phyloP scores from a whole-genome alignment of 495 filamentous ascomycete genomes.

The Xylaria intraflava region DNA sequence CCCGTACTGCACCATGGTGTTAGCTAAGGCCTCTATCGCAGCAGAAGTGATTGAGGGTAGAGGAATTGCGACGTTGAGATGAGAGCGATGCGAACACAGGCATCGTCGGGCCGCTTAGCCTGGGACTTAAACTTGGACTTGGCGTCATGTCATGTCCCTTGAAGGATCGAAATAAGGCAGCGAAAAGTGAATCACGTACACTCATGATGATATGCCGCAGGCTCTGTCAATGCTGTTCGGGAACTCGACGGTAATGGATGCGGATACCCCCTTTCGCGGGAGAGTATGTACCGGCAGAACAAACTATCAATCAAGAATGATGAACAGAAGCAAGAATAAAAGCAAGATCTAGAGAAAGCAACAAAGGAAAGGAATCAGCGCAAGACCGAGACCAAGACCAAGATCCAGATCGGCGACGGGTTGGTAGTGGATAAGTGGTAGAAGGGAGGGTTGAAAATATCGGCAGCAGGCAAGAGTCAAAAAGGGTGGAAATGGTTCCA shows the following conservation, averaged over 20 bases:
- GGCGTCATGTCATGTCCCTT: background rate
- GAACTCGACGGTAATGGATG: background rate
- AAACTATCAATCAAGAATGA: conserved; percentile 24
- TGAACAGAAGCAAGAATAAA: conserved; percentile 26
- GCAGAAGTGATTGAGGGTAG: conserved; percentile 2
- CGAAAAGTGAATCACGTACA: conserved; percentile 36
- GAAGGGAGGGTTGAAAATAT: background rate
- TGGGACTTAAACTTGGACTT: conserved; percentile 1
- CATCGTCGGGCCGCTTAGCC: too few relatives aligned
- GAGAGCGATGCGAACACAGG: too few relatives aligned
- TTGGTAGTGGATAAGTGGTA: background rate
- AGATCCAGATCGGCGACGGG: background rate
- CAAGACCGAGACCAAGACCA: background rate
- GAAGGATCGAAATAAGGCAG: conserved; percentile 18
- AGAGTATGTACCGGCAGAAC: background rate
- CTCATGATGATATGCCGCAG: conserved; percentile 35
- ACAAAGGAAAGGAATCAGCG: background rate
- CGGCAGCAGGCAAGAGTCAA: background rate
- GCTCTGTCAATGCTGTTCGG: conserved; percentile 1
- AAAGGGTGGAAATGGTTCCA: background rate
- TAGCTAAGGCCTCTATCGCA: conserved; percentile 17
- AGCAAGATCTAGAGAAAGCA: conserved; percentile 12
- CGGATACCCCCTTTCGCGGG: background rate
- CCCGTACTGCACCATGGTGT: conserved; percentile 39
- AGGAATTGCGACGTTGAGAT: background rate